Percentiles rank a stretch among this genome's conserved stretches.
These are phyloP conservation scores for Globisporangium perplexum DNA, from an alignment of 352 stramenopile species.

Conservation along the genomic window DNA sequence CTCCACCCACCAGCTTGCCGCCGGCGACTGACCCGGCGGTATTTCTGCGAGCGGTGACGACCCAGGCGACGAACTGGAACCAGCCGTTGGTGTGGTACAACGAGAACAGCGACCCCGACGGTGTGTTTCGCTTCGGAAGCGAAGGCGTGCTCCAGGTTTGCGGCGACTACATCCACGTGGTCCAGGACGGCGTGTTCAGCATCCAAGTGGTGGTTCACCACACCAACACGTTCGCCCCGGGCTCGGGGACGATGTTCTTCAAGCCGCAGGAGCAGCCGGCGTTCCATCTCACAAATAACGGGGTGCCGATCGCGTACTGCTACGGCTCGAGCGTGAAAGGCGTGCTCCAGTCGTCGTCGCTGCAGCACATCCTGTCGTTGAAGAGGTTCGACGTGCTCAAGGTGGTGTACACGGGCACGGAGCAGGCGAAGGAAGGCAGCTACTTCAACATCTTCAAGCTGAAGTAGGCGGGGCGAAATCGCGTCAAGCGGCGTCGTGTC, in stretches of 20 bases:
- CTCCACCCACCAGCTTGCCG: neutral
- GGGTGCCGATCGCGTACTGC: neutral
- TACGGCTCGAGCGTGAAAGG: constrained; percentile 1
- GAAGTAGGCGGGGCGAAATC: too few species aligned
- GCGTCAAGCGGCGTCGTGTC: too few species aligned
- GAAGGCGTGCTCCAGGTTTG: neutral
- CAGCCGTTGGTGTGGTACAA: neutral
- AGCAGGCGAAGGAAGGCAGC: neutral
- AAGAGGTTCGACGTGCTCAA: neutral
- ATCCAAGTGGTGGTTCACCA: constrained; percentile 1
- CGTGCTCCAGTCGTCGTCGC: neutral
- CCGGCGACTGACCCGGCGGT: neutral
- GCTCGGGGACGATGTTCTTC: neutral
- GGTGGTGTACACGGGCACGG: neutral
- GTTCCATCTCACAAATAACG: neutral
- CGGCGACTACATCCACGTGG: neutral
- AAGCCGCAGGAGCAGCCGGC: neutral
- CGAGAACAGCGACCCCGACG: neutral
- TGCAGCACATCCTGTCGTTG: neutral
- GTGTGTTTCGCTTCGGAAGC: too few species aligned
- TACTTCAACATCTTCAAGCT: neutral
- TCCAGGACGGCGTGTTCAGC: neutral
- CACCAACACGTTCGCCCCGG: neutral
- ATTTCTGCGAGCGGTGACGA: neutral
- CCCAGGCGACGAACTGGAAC: neutral